Percentiles rank a stretch among this genome's conserved stretches.
Evolutionary conservation across 345 rosid species (phyloP).

Genomic region (Boechera retrofracta): DNA sequence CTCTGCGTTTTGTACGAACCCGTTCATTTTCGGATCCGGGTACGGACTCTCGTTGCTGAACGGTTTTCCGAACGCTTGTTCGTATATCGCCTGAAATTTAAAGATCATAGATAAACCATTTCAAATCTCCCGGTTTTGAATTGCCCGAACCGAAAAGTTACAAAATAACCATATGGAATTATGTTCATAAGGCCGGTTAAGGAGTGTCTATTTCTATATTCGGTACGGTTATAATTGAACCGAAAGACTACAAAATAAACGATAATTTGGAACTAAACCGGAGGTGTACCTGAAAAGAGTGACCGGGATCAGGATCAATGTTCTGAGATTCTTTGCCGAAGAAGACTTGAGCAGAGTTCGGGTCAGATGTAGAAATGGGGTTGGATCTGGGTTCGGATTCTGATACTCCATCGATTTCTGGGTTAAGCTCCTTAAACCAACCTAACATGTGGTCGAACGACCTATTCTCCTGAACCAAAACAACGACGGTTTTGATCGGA

Average conservation of each 20-base stretch:
- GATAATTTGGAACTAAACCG: constrained; percentile 8
- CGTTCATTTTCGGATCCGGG: constrained; percentile 56
- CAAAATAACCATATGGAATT: not conserved
- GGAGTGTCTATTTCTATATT: too few species aligned
- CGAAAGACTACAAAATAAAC: not conserved
- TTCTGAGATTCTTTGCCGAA: constrained; percentile 58
- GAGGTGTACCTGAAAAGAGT: constrained; percentile 59
- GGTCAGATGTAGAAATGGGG: constrained; percentile 64
- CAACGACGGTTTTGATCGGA: constrained; percentile 82
- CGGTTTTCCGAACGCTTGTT: constrained; percentile 64
- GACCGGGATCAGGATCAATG: constrained; percentile 76
- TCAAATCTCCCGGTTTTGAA: constrained; percentile 16
- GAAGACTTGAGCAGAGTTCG: constrained; percentile 51
- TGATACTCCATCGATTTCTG: constrained; percentile 64
- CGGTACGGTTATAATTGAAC: not conserved
- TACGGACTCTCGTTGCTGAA: constrained; percentile 45
- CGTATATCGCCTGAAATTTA: constrained; percentile 57
- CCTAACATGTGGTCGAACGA: constrained; percentile 95
- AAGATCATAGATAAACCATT: not conserved
- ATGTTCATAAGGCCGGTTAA: not conserved
- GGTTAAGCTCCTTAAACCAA: constrained; percentile 75
- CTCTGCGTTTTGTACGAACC: constrained; percentile 73
- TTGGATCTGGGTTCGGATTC: constrained; percentile 79
- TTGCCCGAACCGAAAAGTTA: not conserved
- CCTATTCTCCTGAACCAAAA: constrained; percentile 84